Evolutionary conservation across 1,284 basidiomycete species (phyloP).

Genomic region (Cutaneotrichosporon sp.): DNA sequence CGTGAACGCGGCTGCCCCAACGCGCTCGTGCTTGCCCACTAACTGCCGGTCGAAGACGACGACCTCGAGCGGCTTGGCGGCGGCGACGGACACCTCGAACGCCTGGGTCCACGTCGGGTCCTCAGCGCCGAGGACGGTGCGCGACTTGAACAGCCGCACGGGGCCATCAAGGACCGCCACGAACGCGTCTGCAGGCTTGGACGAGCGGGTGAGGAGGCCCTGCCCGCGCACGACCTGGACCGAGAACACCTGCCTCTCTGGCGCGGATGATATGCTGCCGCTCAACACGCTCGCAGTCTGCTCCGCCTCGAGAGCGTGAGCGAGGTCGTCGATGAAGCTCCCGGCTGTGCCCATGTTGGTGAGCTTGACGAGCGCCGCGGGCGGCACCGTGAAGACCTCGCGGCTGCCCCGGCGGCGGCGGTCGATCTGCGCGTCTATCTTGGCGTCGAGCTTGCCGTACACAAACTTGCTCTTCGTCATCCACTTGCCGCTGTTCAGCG

Average conservation of each 20-base stretch:
- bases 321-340: conserved; percentile 45
- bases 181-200: conserved; percentile 48
- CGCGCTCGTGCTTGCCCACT: conserved; percentile 51
- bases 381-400: conserved; percentile 14
- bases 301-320: conserved; percentile 46
- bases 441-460: conserved; percentile 46
- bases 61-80: conserved; percentile 42
- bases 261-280: conserved; percentile 23
- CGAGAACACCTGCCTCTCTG: conserved; percentile 33
- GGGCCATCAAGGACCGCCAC: conserved; percentile 39
- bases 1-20: conserved; percentile 43
- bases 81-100: conserved; percentile 42
- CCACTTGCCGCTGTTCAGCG: conserved; percentile 47
- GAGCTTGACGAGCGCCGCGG: conserved; percentile 47
- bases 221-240: conserved; percentile 46
- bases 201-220: conserved; percentile 38
- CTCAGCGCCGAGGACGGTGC: conserved; percentile 47
- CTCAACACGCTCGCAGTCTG: conserved; percentile 45
- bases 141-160: conserved; percentile 48
- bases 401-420: conserved; percentile 7
- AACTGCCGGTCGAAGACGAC: conserved; percentile 45
- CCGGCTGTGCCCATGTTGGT: conserved; percentile 49
- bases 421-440: conserved; percentile 44
- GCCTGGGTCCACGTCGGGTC: conserved; percentile 52
- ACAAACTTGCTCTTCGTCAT: conserved; percentile 52